These are phyloP conservation scores for Parasitella parasitica DNA, from an alignment of 371 early-diverging fungal genomes.

Conservation along the genomic window DNA sequence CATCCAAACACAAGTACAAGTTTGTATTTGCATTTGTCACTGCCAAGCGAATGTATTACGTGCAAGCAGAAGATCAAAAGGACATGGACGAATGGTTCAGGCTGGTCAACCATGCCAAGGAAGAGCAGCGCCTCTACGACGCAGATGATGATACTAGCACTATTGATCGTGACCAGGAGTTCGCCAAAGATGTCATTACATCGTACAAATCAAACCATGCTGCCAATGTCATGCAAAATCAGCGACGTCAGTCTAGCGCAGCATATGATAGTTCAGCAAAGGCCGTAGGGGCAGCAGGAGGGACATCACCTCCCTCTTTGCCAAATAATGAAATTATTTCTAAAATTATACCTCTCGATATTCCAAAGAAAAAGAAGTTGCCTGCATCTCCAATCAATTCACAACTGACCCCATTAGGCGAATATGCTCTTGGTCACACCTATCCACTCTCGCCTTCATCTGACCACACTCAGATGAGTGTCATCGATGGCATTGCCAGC, in stretches of 20 bases:
- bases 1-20: conserved; percentile 59
- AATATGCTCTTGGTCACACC: conserved; percentile 32
- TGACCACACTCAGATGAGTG: conserved; percentile 30
- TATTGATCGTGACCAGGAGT: conserved; percentile 48
- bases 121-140: conserved; percentile 42
- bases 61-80: conserved; percentile 65
- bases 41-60: conserved; percentile 70
- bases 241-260: conserved; percentile 19
- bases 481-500: conserved; percentile 41
- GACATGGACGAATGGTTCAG: conserved; percentile 75
- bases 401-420: conserved; percentile 19
- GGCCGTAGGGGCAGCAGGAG: neutral
- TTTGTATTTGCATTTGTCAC: conserved; percentile 81
- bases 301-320: neutral
- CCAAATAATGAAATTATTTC: neutral
- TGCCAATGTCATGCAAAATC: conserved; percentile 11
- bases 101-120: conserved; percentile 55
- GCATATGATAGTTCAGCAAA: conserved; percentile 3
- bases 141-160: conserved; percentile 51
- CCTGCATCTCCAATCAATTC: neutral
- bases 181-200: conserved; percentile 42
- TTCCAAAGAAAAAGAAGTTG: conserved; percentile 9
- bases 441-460: conserved; percentile 46
- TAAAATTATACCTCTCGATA: conserved; percentile 14
- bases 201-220: conserved; percentile 39